Evolutionary conservation across 495 filamentous ascomycete species (phyloP), one percentile per base, ranked within the genome.

Genomic region (Aspergillus taichungensis): DNA sequence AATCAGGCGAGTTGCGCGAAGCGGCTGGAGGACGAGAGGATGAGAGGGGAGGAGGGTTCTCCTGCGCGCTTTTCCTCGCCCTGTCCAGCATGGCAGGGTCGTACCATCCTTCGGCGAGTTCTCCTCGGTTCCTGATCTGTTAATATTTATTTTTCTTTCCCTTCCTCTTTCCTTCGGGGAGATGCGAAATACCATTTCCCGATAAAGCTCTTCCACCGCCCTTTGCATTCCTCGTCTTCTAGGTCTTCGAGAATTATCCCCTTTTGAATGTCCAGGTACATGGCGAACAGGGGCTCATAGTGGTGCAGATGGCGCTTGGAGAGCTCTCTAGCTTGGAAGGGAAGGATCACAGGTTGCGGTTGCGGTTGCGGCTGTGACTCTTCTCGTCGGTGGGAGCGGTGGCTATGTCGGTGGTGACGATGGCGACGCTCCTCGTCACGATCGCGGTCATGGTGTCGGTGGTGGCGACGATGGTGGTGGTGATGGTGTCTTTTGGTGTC

Each of bases 51-150:
- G 38, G 34, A 5, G 37, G 38, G 12, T 53, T 27, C 8, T 56
- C 34, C 3, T 52, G 47, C 8, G 52, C 49, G 36, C 41, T 62
- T 11, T 50, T 49, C 30, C 62, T 59, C n/a, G 77, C 77, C 40
- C 74, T 76, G 33, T 71, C 59, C 13, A 83, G 68, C 2, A 74
- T 80, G 51, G 62, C 67, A 13, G 88, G 83, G 52, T 89, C 85
- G 61, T 98, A 98, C 91, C 92, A 98, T 18, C 89, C 88, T 62
- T 88, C 83, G 2, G 88, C 84, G 43, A 98, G 72, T 72, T 94
- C 89, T 67, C 85, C 87, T 59, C 79, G 82, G 69, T 98, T 98
- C 84, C 84, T 88, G 42, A 30, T 13, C 57, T 53, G 46, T 64
- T 43, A 64, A 51, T 43, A 42, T 30, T 42, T 2, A 29, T 31